Evolutionary conservation across 2,329 filamentous ascomycete species (phyloP).

Genomic region (Corinectria fuckeliana): DNA sequence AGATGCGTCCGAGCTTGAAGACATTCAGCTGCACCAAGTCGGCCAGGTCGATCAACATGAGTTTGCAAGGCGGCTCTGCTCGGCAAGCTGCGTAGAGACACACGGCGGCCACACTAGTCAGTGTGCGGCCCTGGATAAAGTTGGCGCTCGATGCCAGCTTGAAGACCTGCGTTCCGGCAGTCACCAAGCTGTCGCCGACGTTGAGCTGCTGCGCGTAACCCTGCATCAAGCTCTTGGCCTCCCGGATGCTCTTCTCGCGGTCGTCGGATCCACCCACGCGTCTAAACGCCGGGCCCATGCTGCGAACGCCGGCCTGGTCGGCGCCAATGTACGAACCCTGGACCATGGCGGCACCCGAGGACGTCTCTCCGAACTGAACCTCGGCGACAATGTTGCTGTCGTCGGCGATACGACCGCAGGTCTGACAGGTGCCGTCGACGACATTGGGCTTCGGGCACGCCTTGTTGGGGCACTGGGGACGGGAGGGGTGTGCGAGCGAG

Average conservation of each 20-base stretch:
- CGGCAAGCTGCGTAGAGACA: constrained; percentile 90
- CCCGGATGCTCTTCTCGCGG: constrained; percentile 65
- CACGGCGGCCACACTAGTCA: constrained; percentile 85
- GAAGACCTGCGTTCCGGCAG: constrained; percentile 74
- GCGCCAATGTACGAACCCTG: constrained; percentile 89
- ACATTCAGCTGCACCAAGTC: constrained; percentile 86
- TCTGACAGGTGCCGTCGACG: constrained; percentile 74
- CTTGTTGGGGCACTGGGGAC: constrained; percentile 63
- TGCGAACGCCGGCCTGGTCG: constrained; percentile 81
- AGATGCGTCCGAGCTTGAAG: constrained; percentile 88
- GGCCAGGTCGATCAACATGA: constrained; percentile 95
- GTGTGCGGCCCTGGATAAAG: constrained; percentile 85
- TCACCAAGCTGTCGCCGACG: constrained; percentile 67
- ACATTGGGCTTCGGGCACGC: constrained; percentile 67
- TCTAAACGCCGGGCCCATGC: constrained; percentile 67
- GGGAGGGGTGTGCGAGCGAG: constrained; percentile 43
- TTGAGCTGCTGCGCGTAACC: constrained; percentile 67
- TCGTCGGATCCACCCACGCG: constrained; percentile 65
- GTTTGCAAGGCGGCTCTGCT: constrained; percentile 76
- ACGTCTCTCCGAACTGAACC: constrained; percentile 87
- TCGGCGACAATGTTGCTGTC: constrained; percentile 92
- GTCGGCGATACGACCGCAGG: constrained; percentile 83
- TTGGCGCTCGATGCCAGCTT: constrained; percentile 76
- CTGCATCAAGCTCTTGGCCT: constrained; percentile 64
- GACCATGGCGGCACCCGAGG: constrained; percentile 84